Conservation (phyloP, 345 rosid species). For the Rhodomyrtus tomentosa region DNA sequence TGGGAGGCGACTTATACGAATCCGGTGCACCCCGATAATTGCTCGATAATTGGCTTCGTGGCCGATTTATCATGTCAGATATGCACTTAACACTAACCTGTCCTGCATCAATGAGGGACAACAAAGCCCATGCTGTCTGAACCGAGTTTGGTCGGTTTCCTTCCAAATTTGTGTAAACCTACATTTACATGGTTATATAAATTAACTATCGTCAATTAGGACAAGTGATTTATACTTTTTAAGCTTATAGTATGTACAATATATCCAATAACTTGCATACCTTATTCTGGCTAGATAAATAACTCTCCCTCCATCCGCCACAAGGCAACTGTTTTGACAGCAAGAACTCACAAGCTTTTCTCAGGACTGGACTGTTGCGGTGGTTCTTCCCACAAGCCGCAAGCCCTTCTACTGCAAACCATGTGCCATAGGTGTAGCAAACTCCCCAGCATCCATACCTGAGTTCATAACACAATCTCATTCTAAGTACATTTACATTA, state of each 20-base stretch:
- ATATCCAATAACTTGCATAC: neutral
- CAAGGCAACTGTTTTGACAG: conserved; percentile 28
- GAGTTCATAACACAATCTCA: neutral
- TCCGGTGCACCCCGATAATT: neutral
- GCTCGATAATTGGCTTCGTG: neutral
- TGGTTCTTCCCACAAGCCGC: conserved; percentile 34
- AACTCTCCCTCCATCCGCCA: conserved; percentile 78
- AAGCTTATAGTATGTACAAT: neutral
- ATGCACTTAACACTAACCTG: conserved; percentile 11
- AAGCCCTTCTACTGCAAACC: conserved; percentile 42
- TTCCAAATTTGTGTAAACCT: conserved; percentile 29
- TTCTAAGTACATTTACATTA: neutral
- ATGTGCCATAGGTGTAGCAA: conserved; percentile 48
- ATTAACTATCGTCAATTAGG: neutral
- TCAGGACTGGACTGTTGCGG: conserved; percentile 14
- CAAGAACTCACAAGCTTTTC: conserved; percentile 41
- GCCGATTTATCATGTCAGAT: neutral
- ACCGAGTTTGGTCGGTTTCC: conserved; percentile 31
- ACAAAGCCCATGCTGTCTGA: conserved; percentile 43
- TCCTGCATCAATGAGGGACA: conserved; percentile 31
- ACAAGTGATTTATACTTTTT: neutral
- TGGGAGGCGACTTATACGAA: neutral
- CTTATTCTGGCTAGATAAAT: conserved; percentile 42
- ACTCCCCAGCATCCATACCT: conserved; percentile 73
- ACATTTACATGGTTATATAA: neutral